Base-by-base conservation (phyloP, 1,284 basidiomycete species). In the Ustilago tritici region DNA sequence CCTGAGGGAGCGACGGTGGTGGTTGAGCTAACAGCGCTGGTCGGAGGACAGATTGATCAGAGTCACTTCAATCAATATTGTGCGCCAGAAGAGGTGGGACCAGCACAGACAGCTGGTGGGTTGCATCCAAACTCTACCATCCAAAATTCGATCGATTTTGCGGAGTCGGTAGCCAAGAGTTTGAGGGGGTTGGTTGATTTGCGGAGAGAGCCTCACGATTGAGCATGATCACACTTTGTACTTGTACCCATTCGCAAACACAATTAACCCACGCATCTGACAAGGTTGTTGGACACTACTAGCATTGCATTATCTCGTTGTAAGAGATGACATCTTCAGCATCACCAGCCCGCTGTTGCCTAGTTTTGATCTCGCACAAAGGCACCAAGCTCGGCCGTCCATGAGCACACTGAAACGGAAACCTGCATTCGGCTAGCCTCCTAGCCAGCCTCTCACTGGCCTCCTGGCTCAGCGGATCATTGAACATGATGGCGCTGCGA, bases 321-420 rank as follows among this genome's bases (percentile, higher is more conserved):
- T 40, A 40, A 15, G 14, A 15, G 11, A 35, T 17, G 54, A 8
- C 32, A 41, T 58, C 31, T 8, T 50, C 49, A 32, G 9, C 49
- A 28, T 14, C 28, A 7, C 4, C n/a, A 7, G 49, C 9, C 19
- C 15, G 32, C 31, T 50, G 41, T 34, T n/a, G 50, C 4, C 14
- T 19, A 15, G 40, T 40, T 47, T 34, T 34, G 8, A 72, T 38
- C 40, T 59, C 54, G 59, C 75, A 77, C 28, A 73, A 32, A 2
- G 75, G 75, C 31, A 70, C 64, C 38, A 77, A 23, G 17, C 49
- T 69, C 6, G 70, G 70, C 73, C 88, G 61, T 0, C 95, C 95
- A 87, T 98, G 95, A 14, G 95, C 95, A 87, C 95, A 98, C 82
- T 93, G 92, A 86, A 97, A 98, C 1, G 95, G 95, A 81, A 93